Evolutionary conservation across 1,284 basidiomycete genomes (phyloP).

Genomic region (Naganishia liquefaciens): DNA sequence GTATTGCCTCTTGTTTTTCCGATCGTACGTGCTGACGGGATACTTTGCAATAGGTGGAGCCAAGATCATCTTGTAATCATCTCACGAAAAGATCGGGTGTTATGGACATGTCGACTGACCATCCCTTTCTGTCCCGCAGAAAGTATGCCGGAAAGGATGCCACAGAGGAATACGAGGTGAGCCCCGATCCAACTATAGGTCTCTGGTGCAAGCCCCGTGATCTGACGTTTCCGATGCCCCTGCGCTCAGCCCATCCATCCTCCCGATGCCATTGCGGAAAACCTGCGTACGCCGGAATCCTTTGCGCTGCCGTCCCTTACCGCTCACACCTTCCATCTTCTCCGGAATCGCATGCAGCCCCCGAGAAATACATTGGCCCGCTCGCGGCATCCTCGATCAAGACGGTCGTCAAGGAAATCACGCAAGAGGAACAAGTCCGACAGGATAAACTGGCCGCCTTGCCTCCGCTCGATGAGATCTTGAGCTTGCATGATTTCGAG

Average conservation of each 20-base stretch:
- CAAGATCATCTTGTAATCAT: constrained; percentile 59
- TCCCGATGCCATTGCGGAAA: constrained; percentile 78
- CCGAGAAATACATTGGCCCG: constrained; percentile 59
- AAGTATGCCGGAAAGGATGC: constrained; percentile 77
- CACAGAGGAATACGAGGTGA: constrained; percentile 70
- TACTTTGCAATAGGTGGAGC: constrained; percentile 57
- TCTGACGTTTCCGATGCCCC: not conserved
- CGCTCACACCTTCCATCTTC: constrained; percentile 25
- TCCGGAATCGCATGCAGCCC: constrained; percentile 32
- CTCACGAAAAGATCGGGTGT: not conserved
- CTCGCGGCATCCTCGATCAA: constrained; percentile 67
- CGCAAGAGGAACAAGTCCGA: constrained; percentile 55
- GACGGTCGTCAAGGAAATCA: constrained; percentile 51
- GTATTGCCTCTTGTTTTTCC: constrained; percentile 30
- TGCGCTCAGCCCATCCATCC: constrained; percentile 69
- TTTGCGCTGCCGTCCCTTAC: not conserved
- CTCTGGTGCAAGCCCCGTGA: too few species aligned
- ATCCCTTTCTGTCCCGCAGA: constrained; percentile 23
- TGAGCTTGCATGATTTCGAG: constrained; percentile 92
- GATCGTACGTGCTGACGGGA: too few species aligned
- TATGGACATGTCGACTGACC: not conserved
- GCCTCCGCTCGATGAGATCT: constrained; percentile 65
- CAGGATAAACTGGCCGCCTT: constrained; percentile 43
- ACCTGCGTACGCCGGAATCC: constrained; percentile 60
- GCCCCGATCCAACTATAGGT: constrained; percentile 9